Evolutionary conservation across 2,329 filamentous ascomycete species (phyloP), one percentile per base, ranked within the genome.

Genomic region (Geoglossum cookeanum): DNA sequence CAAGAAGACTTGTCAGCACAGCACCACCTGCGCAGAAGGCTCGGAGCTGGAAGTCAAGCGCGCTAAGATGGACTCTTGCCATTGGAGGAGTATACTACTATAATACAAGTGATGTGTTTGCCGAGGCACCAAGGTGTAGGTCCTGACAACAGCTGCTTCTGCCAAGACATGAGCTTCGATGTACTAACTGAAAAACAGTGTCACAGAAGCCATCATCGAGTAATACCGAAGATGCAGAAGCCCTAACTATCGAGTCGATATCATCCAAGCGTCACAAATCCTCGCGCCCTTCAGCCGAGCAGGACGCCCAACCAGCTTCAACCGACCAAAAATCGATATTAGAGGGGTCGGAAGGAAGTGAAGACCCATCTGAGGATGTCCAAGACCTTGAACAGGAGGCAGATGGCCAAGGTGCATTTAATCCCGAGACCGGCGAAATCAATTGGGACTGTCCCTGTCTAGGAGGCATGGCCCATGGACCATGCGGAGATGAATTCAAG

Each of bases 361-460:
- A 27, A 17, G 55, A 57, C 17, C 27, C 55, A 17, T 17, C 42
- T 30, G 22, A 27, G 11, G 44, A 17, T 17, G 39, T 79, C 37
- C 74, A 75, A 62, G 78, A 74, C 17, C 72, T 92, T 13, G 85
- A 95, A 69, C 80, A 87, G 59, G 89, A 96, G 70, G 89, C 88
- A 4, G 79, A 74, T 60, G 83, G 91, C 68, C 83, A 97, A 71
- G 92, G 88, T 58, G 92, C 92, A 0, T 98, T 97, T 75, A 94
- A 98, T 71, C 89, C 90, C 2, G 92, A 97, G 74, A 98, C 92
- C 8, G 92, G 92, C 64, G 92, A 98, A 78, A 98, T 98, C 73
- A 98, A 98, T 77, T 98, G 92, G 92, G 92, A 97, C 69, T 98
- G 92, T 71, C 92, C 92, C 15, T 98, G 92, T 69, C 75, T 98